Evolutionary conservation across 805 yeast genomes (phyloP).

Genomic region (Candida quercuum): DNA sequence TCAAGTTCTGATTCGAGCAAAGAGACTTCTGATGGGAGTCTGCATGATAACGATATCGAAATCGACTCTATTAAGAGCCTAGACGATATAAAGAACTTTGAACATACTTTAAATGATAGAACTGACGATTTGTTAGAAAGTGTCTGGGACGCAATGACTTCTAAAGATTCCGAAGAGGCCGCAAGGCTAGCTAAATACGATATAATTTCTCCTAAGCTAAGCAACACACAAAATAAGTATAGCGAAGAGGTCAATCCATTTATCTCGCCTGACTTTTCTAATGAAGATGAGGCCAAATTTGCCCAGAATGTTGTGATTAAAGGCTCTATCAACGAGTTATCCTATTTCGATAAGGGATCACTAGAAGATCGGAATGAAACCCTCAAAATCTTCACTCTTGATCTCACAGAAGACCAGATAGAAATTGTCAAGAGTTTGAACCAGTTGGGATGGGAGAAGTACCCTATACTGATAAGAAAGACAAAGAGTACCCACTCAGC

Average conservation of each 20-base stretch:
- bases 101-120: constrained; percentile 47
- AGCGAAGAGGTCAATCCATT: too few relatives aligned
- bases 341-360: constrained; percentile 22
- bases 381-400: constrained; percentile 24
- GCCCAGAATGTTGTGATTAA: constrained; percentile 8
- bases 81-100: too few relatives aligned
- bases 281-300: not conserved
- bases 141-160: constrained; percentile 52
- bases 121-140: constrained; percentile 64
- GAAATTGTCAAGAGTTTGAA: constrained; percentile 55
- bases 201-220: constrained; percentile 5
- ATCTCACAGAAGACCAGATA: constrained; percentile 38
- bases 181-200: constrained; percentile 17
- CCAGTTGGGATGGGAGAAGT: constrained; percentile 59
- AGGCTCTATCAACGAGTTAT: constrained; percentile 25
- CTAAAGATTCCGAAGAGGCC: constrained; percentile 21
- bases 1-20: too few relatives aligned
- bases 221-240: too few relatives aligned
- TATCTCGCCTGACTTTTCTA: too few relatives aligned
- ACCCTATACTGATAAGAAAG: constrained; percentile 60
- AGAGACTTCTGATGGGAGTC: constrained; percentile 9
- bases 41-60: constrained; percentile 11
- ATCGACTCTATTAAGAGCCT: constrained; percentile 8
- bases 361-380: constrained; percentile 15
- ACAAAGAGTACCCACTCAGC: constrained; percentile 78